phyloP scores from a whole-genome alignment of 2,329 filamentous ascomycete genomes.

The Alternaria metachromatica region DNA sequence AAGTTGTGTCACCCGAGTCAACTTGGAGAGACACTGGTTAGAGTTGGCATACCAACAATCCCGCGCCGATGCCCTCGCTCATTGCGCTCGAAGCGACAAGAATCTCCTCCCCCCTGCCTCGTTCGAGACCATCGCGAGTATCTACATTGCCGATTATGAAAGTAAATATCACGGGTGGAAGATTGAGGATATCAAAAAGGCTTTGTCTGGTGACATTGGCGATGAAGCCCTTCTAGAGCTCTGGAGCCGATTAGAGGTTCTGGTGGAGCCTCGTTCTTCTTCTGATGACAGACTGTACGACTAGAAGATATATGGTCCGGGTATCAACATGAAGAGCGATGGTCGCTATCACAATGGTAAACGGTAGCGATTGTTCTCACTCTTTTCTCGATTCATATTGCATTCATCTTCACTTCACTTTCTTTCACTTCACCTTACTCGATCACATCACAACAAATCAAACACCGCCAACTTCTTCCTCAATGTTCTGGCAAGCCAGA shows the following conservation, averaged over 20 bases:
- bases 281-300: not conserved
- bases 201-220: not conserved
- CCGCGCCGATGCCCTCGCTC: constrained; percentile 5
- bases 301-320: not conserved
- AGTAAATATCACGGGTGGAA: not conserved
- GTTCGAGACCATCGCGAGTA: not conserved
- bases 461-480: constrained; percentile 2
- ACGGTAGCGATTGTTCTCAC: not conserved
- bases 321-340: not conserved
- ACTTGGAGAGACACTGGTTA: constrained; percentile 3
- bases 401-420: not conserved
- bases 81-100: constrained; percentile 3
- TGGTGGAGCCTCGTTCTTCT: not conserved
- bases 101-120: constrained; percentile 3
- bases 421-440: not conserved
- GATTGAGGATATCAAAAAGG: not conserved
- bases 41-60: constrained; percentile 13
- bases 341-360: not conserved
- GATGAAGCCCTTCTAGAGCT: not conserved
- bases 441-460: not conserved
- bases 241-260: not conserved
- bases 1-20: constrained; percentile 8
- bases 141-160: not conserved
- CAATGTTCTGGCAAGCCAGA: constrained; percentile 8
- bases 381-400: not conserved